Conservation (phyloP, 2,329 filamentous ascomycete species). For the Chaetomium strumarium region DNA sequence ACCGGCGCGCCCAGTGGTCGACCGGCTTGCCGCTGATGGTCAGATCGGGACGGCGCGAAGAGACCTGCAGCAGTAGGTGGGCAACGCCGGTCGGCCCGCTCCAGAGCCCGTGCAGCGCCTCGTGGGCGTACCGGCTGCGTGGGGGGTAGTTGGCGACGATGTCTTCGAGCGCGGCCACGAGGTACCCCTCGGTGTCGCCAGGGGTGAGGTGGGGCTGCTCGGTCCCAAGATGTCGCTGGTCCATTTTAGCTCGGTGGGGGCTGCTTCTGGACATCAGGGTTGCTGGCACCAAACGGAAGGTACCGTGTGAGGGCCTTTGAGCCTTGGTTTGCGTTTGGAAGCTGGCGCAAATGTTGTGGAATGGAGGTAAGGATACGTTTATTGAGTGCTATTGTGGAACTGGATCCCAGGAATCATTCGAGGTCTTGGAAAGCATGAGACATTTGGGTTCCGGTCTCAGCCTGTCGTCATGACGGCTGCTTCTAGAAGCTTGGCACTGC, state of each 20-base stretch:
- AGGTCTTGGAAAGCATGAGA: too few relatives aligned
- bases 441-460: too few relatives aligned
- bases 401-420: too few relatives aligned
- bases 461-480: too few relatives aligned
- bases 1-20: constrained; percentile 41
- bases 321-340: too few relatives aligned
- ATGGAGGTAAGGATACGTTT: too few relatives aligned
- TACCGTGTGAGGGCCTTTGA: too few relatives aligned
- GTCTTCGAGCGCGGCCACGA: constrained; percentile 33
- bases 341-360: too few relatives aligned
- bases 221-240: constrained; percentile 31
- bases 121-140: constrained; percentile 29
- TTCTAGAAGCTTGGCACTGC: too few relatives aligned
- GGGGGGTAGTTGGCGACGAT: constrained; percentile 35
- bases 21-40: constrained; percentile 37
- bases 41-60: constrained; percentile 38
- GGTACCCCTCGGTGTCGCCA: constrained; percentile 27
- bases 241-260: not conserved
- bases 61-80: constrained; percentile 48
- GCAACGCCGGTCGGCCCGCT: constrained; percentile 50
- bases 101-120: constrained; percentile 43
- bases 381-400: too few relatives aligned
- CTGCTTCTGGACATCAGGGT: too few relatives aligned
- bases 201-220: constrained; percentile 27
- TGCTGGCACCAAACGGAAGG: too few relatives aligned